Base-by-base conservation (phyloP, 1,284 basidiomycete species). In the Fomitopsis pinicola region DNA sequence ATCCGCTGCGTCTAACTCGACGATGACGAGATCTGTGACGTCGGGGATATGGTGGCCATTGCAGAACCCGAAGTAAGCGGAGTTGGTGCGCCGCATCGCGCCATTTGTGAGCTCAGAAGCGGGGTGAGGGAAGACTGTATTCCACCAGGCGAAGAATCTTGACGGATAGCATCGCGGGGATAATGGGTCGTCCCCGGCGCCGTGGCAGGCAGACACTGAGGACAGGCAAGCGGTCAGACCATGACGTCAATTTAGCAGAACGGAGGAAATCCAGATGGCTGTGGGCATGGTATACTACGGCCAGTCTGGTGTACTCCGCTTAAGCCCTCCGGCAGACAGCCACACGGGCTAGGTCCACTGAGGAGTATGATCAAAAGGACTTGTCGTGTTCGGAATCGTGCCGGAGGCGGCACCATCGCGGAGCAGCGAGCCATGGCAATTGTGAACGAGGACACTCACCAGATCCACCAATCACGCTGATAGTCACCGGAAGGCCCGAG, bases 31-130 rank as follows among this genome's bases (percentile, higher is more conserved):
- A 79, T 97, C 96, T 4, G 94, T 93, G 48, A 87, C 79, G 73
- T 98, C 95, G 4, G 95, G 95, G 7, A 97, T 81, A 72, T 98
- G 95, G 70, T 97, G 95, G 2, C 82, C 82, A 59, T 87, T 90
- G 80, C 96, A 98, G 77, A 89, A 97, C 4, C 89, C 91, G 78
- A 94, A 98, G 78, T 98, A 98, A 3, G 88, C 89, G 4, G 94
- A 95, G 74, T 91, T 91, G 42, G 94, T 94, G 55, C 87, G 84
- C 28, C 93, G 84, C 79, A 95, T 89, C 2, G 95, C 96, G 36
- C 95, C 96, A 73, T 97, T 97, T 15, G 96, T 98, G 65, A 98
- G 83, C 74, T 97, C 95, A 8, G 94, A 94, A 2, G 91, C 92
- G 0, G 95, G 95, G 75, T 98, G 92, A 1, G 95, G 95, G 77